Percentiles rank a stretch among this genome's conserved stretches.
phyloP scores from a whole-genome alignment of 2,329 filamentous ascomycete genomes.

The Paraphaeosphaeria minitans region DNA sequence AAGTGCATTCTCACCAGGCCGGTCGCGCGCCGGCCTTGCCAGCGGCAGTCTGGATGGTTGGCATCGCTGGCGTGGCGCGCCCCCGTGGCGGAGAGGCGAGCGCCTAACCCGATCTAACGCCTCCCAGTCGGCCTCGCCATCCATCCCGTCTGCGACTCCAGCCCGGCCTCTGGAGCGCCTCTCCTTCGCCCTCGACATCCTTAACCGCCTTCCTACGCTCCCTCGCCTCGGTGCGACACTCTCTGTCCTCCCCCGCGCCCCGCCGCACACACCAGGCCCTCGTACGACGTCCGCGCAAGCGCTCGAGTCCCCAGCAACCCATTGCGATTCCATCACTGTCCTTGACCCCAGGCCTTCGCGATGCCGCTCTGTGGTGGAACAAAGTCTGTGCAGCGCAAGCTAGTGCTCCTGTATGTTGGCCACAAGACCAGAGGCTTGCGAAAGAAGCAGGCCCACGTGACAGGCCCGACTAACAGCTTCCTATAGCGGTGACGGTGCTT shows the following conservation, averaged over 20 bases:
- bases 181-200: constrained; percentile 18
- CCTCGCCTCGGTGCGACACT: constrained; percentile 22
- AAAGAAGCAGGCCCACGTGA: constrained; percentile 18
- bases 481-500: constrained; percentile 87
- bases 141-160: constrained; percentile 23
- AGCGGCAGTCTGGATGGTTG: constrained; percentile 7
- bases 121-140: constrained; percentile 11
- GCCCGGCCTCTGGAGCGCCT: constrained; percentile 29
- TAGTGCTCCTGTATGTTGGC: constrained; percentile 80
- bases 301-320: constrained; percentile 29
- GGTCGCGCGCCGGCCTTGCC: background rate
- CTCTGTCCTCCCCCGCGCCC: constrained; percentile 20
- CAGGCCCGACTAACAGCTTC: constrained; percentile 27
- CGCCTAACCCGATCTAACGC: constrained; percentile 19
- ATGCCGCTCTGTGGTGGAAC: constrained; percentile 58
- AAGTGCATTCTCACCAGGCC: background rate
- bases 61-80: constrained; percentile 5
- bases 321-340: constrained; percentile 30
- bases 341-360: constrained; percentile 25
- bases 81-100: constrained; percentile 8
- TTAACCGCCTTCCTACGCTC: constrained; percentile 20
- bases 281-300: constrained; percentile 33
- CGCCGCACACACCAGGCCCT: constrained; percentile 16
- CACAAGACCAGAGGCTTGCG: constrained; percentile 18
- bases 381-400: constrained; percentile 91